phyloP scores from a whole-genome alignment of 1,284 basidiomycete genomes.

The Moesziomyces aphidis region DNA sequence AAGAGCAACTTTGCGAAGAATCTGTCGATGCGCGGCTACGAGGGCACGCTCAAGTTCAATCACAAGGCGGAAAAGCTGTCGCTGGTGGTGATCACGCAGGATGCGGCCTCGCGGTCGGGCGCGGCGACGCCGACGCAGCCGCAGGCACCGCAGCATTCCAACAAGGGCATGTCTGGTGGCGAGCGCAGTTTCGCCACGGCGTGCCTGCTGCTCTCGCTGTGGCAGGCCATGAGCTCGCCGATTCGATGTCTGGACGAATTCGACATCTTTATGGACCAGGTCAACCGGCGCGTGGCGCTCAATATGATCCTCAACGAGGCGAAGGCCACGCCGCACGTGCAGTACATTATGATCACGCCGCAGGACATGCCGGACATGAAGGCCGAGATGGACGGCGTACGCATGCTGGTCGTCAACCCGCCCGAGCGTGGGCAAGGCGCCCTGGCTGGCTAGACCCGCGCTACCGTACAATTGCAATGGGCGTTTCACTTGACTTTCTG shows the following conservation, averaged over 20 bases:
- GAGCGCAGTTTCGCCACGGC: constrained; percentile 98
- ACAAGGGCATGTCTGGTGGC: constrained; percentile 78
- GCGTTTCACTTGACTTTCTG: not conserved
- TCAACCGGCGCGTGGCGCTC: constrained; percentile 90
- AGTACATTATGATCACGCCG: constrained; percentile 64
- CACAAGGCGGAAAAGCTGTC: constrained; percentile 78
- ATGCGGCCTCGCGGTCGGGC: constrained; percentile 72
- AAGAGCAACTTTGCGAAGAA: constrained; percentile 84
- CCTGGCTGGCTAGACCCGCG: constrained; percentile 11
- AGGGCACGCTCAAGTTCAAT: constrained; percentile 75
- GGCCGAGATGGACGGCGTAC: constrained; percentile 26
- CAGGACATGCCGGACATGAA: constrained; percentile 60
- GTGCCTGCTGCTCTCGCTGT: constrained; percentile 88
- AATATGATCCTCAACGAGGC: constrained; percentile 76
- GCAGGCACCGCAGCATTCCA: constrained; percentile 59
- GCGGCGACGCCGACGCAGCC: constrained; percentile 81
- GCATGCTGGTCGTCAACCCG: constrained; percentile 31
- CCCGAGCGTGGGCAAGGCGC: constrained; percentile 29
- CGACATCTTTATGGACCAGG: constrained; percentile 93
- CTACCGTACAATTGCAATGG: not conserved
- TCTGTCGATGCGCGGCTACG: constrained; percentile 79
- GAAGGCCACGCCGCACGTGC: constrained; percentile 36
- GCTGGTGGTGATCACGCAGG: constrained; percentile 73
- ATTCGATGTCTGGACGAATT: constrained; percentile 87
- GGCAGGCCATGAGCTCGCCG: constrained; percentile 94